A percentile compares a stretch with the other conserved stretches of the same genome.
Evolutionary conservation across 495 filamentous ascomycete species (phyloP).

Genomic region (Podospora tetraspora): DNA sequence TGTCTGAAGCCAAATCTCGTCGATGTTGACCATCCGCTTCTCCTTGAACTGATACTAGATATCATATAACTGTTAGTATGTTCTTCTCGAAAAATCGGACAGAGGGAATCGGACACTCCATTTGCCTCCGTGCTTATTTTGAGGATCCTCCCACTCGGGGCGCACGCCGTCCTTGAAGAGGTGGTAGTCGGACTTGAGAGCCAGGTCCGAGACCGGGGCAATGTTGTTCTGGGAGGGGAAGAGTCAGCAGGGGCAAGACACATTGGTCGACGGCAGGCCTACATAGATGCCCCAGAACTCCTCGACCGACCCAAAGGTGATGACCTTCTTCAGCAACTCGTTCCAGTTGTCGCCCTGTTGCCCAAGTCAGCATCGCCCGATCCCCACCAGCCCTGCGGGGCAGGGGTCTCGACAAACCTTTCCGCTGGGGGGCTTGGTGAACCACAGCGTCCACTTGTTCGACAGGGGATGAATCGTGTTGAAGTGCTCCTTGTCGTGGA

Average conservation of each 20-base stretch:
- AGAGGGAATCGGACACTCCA: constrained; percentile 53
- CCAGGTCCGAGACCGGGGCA: constrained; percentile 86
- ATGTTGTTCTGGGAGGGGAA: constrained; percentile 80
- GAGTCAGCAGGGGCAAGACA: constrained; percentile 15
- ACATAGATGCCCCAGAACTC: constrained; percentile 99
- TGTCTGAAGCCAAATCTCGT: constrained; percentile 93
- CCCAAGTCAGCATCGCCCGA: constrained; percentile 14
- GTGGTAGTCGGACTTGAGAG: constrained; percentile 97
- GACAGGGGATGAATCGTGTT: constrained; percentile 97
- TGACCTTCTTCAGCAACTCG: constrained; percentile 94
- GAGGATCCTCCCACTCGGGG: constrained; percentile 94
- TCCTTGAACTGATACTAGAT: constrained; percentile 79
- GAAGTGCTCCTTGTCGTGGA: constrained; percentile 96
- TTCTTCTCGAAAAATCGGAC: no score
- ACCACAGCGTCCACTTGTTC: constrained; percentile 98
- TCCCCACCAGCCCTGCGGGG: not conserved
- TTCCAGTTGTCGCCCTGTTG: constrained; percentile 94
- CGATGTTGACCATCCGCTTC: constrained; percentile 82
- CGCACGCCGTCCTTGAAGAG: constrained; percentile 97
- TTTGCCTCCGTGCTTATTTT: constrained; percentile 99
- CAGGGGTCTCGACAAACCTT: constrained; percentile 57
- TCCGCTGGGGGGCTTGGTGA: constrained; percentile 95
- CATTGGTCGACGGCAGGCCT: constrained; percentile 36
- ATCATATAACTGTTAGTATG: no score
- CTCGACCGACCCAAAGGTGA: constrained; percentile 96